Evolutionary conservation across 1,139 yeast species (phyloP), one percentile per base, ranked within the genome.

Genomic region (Sugiyamaella paludigena): DNA sequence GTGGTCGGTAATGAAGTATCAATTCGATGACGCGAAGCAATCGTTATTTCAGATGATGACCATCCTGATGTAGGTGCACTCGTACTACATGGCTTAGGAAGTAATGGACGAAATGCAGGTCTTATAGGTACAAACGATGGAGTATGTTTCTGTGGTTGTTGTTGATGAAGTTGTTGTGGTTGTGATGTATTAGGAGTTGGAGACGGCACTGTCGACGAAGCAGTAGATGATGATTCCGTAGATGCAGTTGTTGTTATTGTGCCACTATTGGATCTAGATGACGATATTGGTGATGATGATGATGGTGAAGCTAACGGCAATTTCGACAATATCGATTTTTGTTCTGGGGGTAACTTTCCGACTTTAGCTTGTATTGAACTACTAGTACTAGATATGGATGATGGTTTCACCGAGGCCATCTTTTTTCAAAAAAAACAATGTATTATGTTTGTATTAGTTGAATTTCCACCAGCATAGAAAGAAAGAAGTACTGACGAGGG

Each of bases 61-160:
- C 44, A 40, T n/a, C 41, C 44, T 7, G 47, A 24, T 4, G 40
- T 35, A 9, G 44, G 42, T 13, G 50, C 47, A 33, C 43, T 39
- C 31, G 50, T 19, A 39, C 44, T 43, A 31, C 49, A 44, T 34
- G 70, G 70, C 47, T 67, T 67, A 30, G 71, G 71, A 45, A 68
- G 57, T 46, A 68, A 50, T 27, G 71, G 71, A 19, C 72, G 60
- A 47, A 65, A 63, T 8, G 68, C 63, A 7, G 71, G 71, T 36
- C 70, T 57, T 45, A 67, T 64, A 27, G 71, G 68, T 15, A 67
- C 70, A 50, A 58, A 65, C 27, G 50, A 39, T 42, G 50, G 43
- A 33, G 37, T 45, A 15, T 33, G 36, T 19, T 33, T 40, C 10
- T 27, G 35, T 16, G 16, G 7, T 31, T 29, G 43, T 11, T 32